Conservation (phyloP, 129 eudicot genomes). For the Kitagawia praeruptora region DNA sequence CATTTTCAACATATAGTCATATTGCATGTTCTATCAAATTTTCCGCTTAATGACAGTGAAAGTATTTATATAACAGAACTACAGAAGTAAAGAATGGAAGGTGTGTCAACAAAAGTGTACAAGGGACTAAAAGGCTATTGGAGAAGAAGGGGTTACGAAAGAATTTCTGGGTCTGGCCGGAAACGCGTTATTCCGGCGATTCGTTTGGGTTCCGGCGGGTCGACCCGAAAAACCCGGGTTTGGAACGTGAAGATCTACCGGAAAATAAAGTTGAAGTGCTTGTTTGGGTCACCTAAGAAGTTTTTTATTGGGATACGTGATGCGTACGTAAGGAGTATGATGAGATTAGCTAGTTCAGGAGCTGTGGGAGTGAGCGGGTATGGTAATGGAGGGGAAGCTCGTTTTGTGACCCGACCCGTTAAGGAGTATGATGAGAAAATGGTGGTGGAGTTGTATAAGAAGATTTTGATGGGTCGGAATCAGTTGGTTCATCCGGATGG, state of each 20-base stretch:
- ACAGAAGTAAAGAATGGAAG: conserved; percentile 28
- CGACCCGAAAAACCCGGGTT: conserved; percentile 32
- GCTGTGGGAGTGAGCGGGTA: conserved; percentile 22
- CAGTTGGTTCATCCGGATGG: conserved; percentile 25
- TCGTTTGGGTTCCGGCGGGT: conserved; percentile 9
- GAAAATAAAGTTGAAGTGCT: conserved; percentile 37
- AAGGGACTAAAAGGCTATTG: conserved; percentile 50
- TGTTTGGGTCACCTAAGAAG: conserved; percentile 47
- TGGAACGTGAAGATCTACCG: conserved; percentile 43
- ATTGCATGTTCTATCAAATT: background rate
- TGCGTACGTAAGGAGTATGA: conserved; percentile 68
- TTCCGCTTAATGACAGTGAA: too few species aligned
- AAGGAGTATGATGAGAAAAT: conserved; percentile 85
- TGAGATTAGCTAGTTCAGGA: conserved; percentile 32
- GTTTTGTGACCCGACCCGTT: conserved; percentile 34
- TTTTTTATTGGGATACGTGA: conserved; percentile 38
- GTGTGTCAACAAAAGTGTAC: conserved; percentile 42
- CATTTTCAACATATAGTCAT: background rate
- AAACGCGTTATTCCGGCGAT: conserved; percentile 7
- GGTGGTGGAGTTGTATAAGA: conserved; percentile 61
- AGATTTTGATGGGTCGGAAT: conserved; percentile 47
- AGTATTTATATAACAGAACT: background rate
- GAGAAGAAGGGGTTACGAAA: conserved; percentile 46
- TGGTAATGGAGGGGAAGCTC: conserved; percentile 7
- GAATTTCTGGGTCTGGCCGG: conserved; percentile 23